These are phyloP conservation scores for Mytilinidion resinicola DNA, from an alignment of 495 filamentous ascomycete species.

Conservation along the genomic window DNA sequence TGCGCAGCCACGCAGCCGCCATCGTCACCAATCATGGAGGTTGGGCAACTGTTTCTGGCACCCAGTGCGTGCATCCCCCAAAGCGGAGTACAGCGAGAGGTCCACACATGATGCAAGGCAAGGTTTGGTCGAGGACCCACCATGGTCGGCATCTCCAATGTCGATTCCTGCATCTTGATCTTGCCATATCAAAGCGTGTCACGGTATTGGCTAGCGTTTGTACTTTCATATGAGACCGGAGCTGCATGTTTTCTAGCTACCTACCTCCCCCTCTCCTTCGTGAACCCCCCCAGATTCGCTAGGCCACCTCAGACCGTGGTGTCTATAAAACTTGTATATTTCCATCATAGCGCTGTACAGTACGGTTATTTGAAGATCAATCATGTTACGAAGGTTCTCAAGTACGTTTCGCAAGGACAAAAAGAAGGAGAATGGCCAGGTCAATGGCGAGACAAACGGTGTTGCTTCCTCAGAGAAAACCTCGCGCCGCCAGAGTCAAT, in stretches of 20 bases:
- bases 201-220: neutral
- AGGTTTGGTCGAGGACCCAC: too few relatives aligned
- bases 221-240: neutral
- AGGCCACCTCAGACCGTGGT: too few relatives aligned
- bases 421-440: constrained; percentile 33
- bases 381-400: constrained; percentile 42
- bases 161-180: too few relatives aligned
- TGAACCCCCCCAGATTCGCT: too few relatives aligned
- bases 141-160: too few relatives aligned
- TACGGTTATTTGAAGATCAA: neutral
- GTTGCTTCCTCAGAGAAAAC: neutral
- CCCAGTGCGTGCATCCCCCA: too few relatives aligned
- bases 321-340: neutral
- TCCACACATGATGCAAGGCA: too few relatives aligned
- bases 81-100: too few relatives aligned
- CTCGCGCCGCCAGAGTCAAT: constrained; percentile 10
- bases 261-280: neutral
- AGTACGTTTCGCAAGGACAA: constrained; percentile 48
- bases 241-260: neutral
- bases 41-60: too few relatives aligned
- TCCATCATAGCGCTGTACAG: neutral
- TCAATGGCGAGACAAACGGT: constrained; percentile 31
- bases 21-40: too few relatives aligned
- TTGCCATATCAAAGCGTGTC: too few relatives aligned
- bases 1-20: too few relatives aligned